Evolutionary conservation across 2,329 filamentous ascomycete genomes (phyloP).

Genomic region (Exophiala calicioides): DNA sequence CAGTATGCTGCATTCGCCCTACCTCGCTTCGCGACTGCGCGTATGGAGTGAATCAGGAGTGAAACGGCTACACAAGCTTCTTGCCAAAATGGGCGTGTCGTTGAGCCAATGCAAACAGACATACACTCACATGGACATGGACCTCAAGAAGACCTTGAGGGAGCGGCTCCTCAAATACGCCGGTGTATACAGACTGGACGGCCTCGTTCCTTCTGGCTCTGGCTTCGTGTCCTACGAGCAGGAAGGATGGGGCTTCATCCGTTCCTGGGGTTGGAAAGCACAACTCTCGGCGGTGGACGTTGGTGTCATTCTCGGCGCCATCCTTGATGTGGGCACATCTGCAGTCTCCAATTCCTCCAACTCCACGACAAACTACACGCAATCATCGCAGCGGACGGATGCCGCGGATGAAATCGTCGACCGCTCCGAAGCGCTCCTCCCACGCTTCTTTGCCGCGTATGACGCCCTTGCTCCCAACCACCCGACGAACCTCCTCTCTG

Average conservation of each 20-base stretch:
- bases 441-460: conserved; percentile 61
- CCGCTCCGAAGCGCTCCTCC: conserved; percentile 35
- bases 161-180: conserved; percentile 88
- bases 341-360: background rate
- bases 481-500: conserved; percentile 63
- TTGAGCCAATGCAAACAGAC: conserved; percentile 90
- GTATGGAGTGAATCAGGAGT: conserved; percentile 91
- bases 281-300: conserved; percentile 92
- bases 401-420: conserved; percentile 22
- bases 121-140: conserved; percentile 98
- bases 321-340: conserved; percentile 77
- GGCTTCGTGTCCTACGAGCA: conserved; percentile 71
- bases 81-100: conserved; percentile 98
- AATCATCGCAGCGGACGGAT: conserved; percentile 24
- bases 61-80: conserved; percentile 85
- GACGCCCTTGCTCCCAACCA: conserved; percentile 54
- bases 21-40: conserved; percentile 85
- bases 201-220: conserved; percentile 79
- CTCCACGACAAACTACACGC: conserved; percentile 6
- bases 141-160: conserved; percentile 83
- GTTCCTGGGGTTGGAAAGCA: conserved; percentile 96
- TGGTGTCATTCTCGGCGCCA: conserved; percentile 85
- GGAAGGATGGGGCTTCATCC: conserved; percentile 95
- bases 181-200: conserved; percentile 88
- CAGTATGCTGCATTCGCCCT: conserved; percentile 96